Evolutionary conservation across 1,284 basidiomycete genomes (phyloP), one percentile per base, ranked within the genome.

Genomic region (Sanghuangporus sanghuang): DNA sequence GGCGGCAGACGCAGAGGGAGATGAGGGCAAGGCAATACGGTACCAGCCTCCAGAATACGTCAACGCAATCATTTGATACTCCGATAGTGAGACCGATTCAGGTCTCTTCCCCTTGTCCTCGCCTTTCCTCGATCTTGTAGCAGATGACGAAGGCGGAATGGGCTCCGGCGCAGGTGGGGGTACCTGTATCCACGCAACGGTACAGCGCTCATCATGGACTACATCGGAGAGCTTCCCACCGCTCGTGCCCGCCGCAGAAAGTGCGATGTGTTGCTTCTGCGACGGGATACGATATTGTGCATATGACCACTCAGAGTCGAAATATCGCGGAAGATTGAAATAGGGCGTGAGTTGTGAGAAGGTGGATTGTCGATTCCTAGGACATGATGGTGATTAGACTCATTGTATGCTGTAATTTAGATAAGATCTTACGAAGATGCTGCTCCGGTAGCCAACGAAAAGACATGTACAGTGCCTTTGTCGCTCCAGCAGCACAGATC

Each of bases 21-120:
- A 73, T 6, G 74, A 75, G 18, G 93, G 92, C 36, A 96, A 76
- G 12, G 87, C 83, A 8, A 96, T 79, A 6, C 94, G 84, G 76
- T 96, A 96, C 94, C 94, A 96, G n/a, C 94, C 92, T 11, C 94
- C 94, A 1, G 88, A 85, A 71, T 88, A 95, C 0, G 93, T 96
- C 66, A 96, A 76, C 3, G 91, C 92, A 59, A 96, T 78, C 18
- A 96, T 81, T 71, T 96, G 92, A 68, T 86, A 84, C 68, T 93
- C 87, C n/a, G 74, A 71, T 4, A 68, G 63, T 3, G 68, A 32
- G 8, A n/a, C 12, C 42, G 35, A 27, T 39, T 58, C 55, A 40
- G 59, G 49, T 32, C 49, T 53, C 35, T 49, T 57, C 21, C 59
- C 49, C 18, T 62, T 44, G 39, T 42, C 62, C 54, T 18, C 59